Base-by-base conservation (phyloP, 2,329 filamentous ascomycete genomes). In the Kalaharituber pfeilii region DNA sequence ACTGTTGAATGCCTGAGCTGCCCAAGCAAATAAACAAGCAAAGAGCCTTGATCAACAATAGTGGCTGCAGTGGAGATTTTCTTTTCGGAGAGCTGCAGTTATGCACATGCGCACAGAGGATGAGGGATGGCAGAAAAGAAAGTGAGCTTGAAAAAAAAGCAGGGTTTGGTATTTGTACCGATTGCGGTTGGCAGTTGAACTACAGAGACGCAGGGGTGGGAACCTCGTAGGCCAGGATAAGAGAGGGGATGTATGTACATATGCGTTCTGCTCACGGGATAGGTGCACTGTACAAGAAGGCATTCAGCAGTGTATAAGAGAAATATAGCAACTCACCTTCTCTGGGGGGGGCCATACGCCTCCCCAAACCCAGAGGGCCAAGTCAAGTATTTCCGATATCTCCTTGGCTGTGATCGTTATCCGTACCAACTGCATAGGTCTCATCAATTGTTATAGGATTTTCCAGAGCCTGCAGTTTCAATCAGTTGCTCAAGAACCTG, bases 31-130 rank as follows among this genome's bases (percentile, higher is more conserved):
- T 4, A 20, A 9, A 29, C 29, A 11, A 13, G 49, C 15, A 11
- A 13, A 26, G 29, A 18, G 20, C 11, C 29, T 25, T 18, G 9
- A 28, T 50, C 29, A 33, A 51, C 25, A 28, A 28, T 28, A 33
- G 25, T 51, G 49, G 27, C 29, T 33, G 49, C 49, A 24, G 24
- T 33, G 33, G 49, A 28, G 49, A 26, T 55, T 59, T 58, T 59
- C 53, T 55, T 47, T 57, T 59, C 56, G 57, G 57, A 57, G 57
- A 20, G 51, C 57, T 59, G 57, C 57, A 59, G 57, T 36, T 47
- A 57, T 57, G 57, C 56, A 57, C 57, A 59, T 57, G 57, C 53
- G 55, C 57, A 57, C 53, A 53, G 51, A 57, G 56, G 53, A 57
- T 51, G 55, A 53, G 57, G 57, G 56, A 57, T 53, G 57, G 29